A percentile compares a stretch with the other conserved stretches of the same genome.
phyloP scores from a whole-genome alignment of 805 yeast species.

The Nakazawaea siamensis region DNA sequence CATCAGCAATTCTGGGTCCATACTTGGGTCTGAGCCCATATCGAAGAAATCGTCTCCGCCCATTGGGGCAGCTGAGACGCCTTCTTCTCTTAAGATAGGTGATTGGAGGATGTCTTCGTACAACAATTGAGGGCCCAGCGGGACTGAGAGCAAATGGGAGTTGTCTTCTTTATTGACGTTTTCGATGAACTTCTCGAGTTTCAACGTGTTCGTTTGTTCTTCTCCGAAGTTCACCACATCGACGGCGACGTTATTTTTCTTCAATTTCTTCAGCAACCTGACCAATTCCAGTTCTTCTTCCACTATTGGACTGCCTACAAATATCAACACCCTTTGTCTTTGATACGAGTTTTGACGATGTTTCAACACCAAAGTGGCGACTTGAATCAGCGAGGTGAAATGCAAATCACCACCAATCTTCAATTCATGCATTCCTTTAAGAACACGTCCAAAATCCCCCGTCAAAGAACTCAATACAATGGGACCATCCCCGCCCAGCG shows the following conservation, averaged over 20 bases:
- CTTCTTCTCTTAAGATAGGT: conserved; percentile 61
- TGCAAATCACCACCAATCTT: conserved; percentile 47
- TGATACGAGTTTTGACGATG: conserved; percentile 94
- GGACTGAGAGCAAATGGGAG: conserved; percentile 76
- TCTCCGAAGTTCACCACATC: conserved; percentile 93
- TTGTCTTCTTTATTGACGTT: conserved; percentile 69
- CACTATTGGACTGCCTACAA: conserved; percentile 79
- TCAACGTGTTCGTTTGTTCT: conserved; percentile 64
- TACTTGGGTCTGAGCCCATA: conserved; percentile 73
- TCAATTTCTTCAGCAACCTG: conserved; percentile 83
- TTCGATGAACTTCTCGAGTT: conserved; percentile 71
- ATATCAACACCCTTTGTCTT: conserved; percentile 80
- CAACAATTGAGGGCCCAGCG: conserved; percentile 80
- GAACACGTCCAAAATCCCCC: conserved; percentile 75
- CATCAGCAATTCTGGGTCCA: conserved; percentile 96
- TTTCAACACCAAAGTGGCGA: conserved; percentile 87
- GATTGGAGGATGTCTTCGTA: conserved; percentile 77
- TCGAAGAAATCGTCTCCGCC: conserved; percentile 47
- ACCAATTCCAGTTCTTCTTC: conserved; percentile 67
- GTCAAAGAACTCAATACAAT: conserved; percentile 86
- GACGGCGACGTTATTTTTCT: conserved; percentile 84
- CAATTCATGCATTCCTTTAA: conserved; percentile 77
- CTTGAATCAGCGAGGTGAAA: conserved; percentile 79
- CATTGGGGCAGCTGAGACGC: conserved; percentile 21
- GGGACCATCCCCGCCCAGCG: conserved; percentile 82